A percentile compares a stretch with the other conserved stretches of the same genome.
These are phyloP conservation scores for Myxozyma vanderwaltii DNA, from an alignment of 805 yeast genomes.

Conservation along the genomic window DNA sequence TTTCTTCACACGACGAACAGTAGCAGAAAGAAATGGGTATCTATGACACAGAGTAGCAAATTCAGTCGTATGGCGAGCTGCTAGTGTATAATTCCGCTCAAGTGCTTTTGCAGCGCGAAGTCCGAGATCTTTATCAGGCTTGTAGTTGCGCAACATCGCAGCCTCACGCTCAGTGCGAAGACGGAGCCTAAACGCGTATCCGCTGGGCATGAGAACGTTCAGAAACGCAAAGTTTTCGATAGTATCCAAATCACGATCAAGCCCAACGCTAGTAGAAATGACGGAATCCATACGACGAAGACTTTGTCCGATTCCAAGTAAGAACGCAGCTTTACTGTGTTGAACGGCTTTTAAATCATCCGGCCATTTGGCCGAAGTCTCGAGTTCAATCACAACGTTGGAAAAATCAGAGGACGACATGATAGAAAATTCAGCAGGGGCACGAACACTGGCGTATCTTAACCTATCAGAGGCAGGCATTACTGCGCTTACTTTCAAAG, in stretches of 20 bases:
- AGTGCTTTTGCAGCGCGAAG: slow-evolving; percentile 24
- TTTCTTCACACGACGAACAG: slow-evolving; percentile 79
- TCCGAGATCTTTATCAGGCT: slow-evolving; percentile 52
- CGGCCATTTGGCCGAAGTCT: slow-evolving; percentile 92
- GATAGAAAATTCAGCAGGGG: slow-evolving; percentile 66
- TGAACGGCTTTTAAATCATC: slow-evolving; percentile 84
- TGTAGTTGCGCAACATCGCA: slow-evolving; percentile 52
- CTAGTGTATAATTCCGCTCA: slow-evolving; percentile 18
- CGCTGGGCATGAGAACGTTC: slow-evolving; percentile 80
- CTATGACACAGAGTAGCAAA: slow-evolving; percentile 69
- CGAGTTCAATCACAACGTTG: slow-evolving; percentile 82
- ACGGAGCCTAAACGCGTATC: slow-evolving; percentile 79
- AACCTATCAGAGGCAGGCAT: slow-evolving; percentile 73
- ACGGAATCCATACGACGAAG: slow-evolving; percentile 50
- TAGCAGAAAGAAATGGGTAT: slow-evolving; percentile 72
- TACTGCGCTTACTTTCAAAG: slow-evolving; percentile 70
- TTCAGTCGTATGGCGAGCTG: slow-evolving; percentile 66
- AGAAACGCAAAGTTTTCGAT: slow-evolving; percentile 49
- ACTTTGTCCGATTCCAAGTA: slow-evolving; percentile 64
- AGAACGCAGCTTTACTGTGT: slow-evolving; percentile 85
- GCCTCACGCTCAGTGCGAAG: slow-evolving; percentile 85
- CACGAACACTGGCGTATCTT: slow-evolving; percentile 71
- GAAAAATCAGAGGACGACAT: slow-evolving; percentile 52
- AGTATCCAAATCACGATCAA: slow-evolving; percentile 53
- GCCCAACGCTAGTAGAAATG: slow-evolving; percentile 62